These are phyloP conservation scores for Pyrenochaeta sp. DNA, from an alignment of 2,329 filamentous ascomycete species.

Conservation along the genomic window DNA sequence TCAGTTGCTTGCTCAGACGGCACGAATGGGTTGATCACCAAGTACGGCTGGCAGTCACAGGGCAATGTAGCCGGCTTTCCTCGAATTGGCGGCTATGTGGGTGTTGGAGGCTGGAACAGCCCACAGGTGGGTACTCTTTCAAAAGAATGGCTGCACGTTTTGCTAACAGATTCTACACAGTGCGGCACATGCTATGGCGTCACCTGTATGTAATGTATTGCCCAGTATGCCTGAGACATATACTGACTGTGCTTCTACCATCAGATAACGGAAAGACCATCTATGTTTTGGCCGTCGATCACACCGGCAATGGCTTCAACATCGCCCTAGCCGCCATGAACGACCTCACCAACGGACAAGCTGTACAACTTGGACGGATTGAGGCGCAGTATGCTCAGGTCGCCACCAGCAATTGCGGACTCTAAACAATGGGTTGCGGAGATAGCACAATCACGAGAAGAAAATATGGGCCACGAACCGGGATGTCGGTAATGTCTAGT, in stretches of 20 bases:
- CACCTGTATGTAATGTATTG: slow-evolving; percentile 37
- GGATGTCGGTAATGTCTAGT: slow-evolving; percentile 13
- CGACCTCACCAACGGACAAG: slow-evolving; percentile 57
- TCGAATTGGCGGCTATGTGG: slow-evolving; percentile 59
- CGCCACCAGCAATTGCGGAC: slow-evolving; percentile 45
- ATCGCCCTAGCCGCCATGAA: slow-evolving; percentile 60
- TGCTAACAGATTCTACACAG: slow-evolving; percentile 31
- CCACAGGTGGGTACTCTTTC: slow-evolving; percentile 30
- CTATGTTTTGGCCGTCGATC: slow-evolving; percentile 60
- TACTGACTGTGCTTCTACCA: too few relatives aligned
- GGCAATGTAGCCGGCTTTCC: slow-evolving; percentile 58
- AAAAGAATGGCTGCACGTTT: neutral
- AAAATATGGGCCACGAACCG: neutral
- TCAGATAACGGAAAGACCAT: slow-evolving; percentile 54
- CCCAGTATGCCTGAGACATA: too few relatives aligned
- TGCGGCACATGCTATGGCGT: slow-evolving; percentile 64
- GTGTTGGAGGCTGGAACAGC: slow-evolving; percentile 57
- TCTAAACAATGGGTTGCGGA: slow-evolving; percentile 12
- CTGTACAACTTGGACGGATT: slow-evolving; percentile 55
- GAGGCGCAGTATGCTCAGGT: slow-evolving; percentile 52
- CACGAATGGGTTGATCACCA: slow-evolving; percentile 70
- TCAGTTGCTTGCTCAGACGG: slow-evolving; percentile 74
- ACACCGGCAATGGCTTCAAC: slow-evolving; percentile 58
- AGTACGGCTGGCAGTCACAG: slow-evolving; percentile 65
- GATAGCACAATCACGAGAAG: neutral